Conservation (phyloP, 192 early-diverging fungal genomes). For the Phycomyces blakesleeanus region DNA sequence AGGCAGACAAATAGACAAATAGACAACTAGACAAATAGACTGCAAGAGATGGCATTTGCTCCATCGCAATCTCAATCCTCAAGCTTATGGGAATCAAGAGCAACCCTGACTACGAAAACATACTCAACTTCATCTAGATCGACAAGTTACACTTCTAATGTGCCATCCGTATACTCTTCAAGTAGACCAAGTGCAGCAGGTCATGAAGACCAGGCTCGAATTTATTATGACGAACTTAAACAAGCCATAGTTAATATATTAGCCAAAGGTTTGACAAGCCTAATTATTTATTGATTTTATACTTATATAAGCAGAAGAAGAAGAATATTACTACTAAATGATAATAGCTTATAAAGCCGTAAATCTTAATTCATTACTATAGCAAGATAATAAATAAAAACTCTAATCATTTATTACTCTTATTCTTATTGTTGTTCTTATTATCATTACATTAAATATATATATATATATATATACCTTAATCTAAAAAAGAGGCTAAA, state of each 20-base stretch:
- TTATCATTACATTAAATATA: background rate
- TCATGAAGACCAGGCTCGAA: slow-evolving; percentile 10
- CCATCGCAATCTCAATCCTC: background rate
- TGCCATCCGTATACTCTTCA: background rate
- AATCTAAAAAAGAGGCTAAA: slow-evolving; percentile 30
- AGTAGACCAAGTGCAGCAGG: slow-evolving; percentile 5
- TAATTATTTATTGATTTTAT: no score
- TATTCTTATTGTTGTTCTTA: no score
- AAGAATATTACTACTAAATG: no score
- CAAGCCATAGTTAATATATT: slow-evolving; percentile 20
- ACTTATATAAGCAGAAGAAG: no score
- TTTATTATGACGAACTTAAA: slow-evolving; percentile 29
- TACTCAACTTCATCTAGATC: background rate
- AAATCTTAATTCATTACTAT: slow-evolving; percentile 8
- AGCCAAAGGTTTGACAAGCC: slow-evolving; percentile 26
- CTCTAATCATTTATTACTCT: no score
- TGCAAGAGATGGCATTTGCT: slow-evolving; percentile 6
- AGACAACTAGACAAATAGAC: background rate
- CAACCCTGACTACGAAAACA: slow-evolving; percentile 1
- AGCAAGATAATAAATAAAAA: no score
- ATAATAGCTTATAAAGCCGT: slow-evolving; percentile 1
- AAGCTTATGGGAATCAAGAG: slow-evolving; percentile 6
- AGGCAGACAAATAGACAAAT: background rate
- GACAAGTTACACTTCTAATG: slow-evolving; percentile 1
- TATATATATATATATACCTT: background rate